Conservation (phyloP, 2,329 filamentous ascomycete genomes). For the Aspergillus niger region DNA sequence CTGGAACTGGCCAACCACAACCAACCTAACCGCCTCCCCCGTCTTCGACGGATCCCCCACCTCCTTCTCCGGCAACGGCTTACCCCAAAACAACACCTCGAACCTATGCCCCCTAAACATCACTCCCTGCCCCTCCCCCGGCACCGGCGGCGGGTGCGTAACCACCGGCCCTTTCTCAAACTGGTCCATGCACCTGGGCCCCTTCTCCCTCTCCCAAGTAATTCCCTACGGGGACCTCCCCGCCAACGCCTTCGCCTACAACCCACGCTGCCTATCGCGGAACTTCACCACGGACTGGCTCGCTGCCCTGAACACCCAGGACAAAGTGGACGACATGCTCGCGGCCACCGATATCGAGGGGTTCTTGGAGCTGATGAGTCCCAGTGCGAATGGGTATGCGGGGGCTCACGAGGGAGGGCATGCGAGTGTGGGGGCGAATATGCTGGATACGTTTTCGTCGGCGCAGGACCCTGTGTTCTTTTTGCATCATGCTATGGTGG, state of each 20-base stretch:
- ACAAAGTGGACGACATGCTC: background rate
- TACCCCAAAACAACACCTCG: conserved; percentile 3
- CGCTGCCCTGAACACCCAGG: conserved; percentile 2
- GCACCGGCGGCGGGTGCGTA: conserved; percentile 20
- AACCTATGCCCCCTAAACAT: background rate
- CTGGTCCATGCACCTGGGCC: conserved; percentile 14
- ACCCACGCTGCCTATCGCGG: conserved; percentile 18
- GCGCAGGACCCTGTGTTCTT: conserved; percentile 18
- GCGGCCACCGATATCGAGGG: conserved; percentile 1
- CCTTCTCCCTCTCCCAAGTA: conserved; percentile 1
- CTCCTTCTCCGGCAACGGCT: conserved; percentile 16
- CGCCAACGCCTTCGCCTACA: conserved; percentile 11
- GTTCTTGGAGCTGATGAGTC: conserved; percentile 13
- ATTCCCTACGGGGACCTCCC: conserved; percentile 4
- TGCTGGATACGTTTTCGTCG: conserved; percentile 16
- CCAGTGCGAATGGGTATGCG: background rate
- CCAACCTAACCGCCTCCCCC: conserved; percentile 3
- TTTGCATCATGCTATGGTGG: conserved; percentile 18
- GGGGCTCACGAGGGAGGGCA: conserved; percentile 15
- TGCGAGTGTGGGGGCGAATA: conserved; percentile 6
- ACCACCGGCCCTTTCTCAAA: conserved; percentile 15
- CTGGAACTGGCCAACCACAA: conserved; percentile 20
- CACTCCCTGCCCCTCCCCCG: conserved; percentile 2
- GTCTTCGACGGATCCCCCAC: conserved; percentile 9
- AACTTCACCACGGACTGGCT: conserved; percentile 7